Evolutionary conservation across 495 filamentous ascomycete genomes (phyloP), one percentile per base, ranked within the genome.

Genomic region (Bombardia bombarda): DNA sequence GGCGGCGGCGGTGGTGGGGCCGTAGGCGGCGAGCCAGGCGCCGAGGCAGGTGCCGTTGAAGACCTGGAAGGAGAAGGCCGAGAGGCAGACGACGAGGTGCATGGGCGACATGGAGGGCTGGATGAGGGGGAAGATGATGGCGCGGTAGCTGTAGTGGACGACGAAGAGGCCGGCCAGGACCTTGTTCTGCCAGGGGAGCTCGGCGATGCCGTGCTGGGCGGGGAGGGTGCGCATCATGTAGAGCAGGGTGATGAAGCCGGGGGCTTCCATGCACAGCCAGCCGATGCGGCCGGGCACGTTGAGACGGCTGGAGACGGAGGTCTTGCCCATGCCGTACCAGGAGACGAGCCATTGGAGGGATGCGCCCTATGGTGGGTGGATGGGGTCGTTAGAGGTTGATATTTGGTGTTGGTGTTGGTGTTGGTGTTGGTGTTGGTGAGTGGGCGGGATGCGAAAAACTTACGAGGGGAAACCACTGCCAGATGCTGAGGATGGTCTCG

Each of bases 41-140:
- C 82, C 86, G 25, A 98, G 66, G 42, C 75, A 79, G 7, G 77
- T 69, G 0, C 81, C 84, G 58, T 98, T 98, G 57, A 75, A 55
- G 53, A 90, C 50, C 55, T 98, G 90, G 66, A 94, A 96, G 19
- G 49, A 1, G 25, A 81, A 42, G 1, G 78, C 90, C 3, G 57
- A 63, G 32, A 62, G 5, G 68, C 79, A 80, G 46, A 95, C 65
- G 14, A 76, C 41, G 8, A 73, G 48, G 58, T 88, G 85, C 38
- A 90, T 84, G 18, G 89, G 90, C 7, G 89, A 89, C 84, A 98
- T 95, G 61, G 79, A 84, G 0, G 88, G 89, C 40, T 89, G 87
- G 23, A 89, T 70, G 50, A 89, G 69, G 1, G 92, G 89, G 26
- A 80, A 79, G 44, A 95, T 62, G 41, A 96, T 61, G 16, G 90